Conservation (phyloP, 2,329 filamentous ascomycete genomes). For the Macrophomina pseudophaseolina region DNA sequence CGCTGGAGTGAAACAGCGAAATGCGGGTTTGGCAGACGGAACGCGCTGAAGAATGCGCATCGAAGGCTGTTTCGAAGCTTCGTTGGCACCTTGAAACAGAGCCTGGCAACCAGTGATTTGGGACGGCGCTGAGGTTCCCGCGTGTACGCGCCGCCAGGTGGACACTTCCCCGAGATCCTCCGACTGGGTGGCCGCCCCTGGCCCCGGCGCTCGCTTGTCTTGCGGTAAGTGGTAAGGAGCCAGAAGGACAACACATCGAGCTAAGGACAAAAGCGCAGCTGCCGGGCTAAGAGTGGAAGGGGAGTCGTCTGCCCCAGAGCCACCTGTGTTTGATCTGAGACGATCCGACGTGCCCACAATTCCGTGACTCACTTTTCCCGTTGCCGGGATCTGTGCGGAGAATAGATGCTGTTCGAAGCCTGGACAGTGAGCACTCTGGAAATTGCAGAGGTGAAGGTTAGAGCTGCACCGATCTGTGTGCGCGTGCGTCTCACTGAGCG, state of each 20-base stretch:
- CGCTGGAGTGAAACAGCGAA: background rate
- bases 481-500: slow-evolving; percentile 12
- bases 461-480: slow-evolving; percentile 8
- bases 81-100: slow-evolving; percentile 3
- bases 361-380: slow-evolving; percentile 13
- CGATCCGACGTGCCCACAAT: slow-evolving; percentile 17
- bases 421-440: slow-evolving; percentile 7
- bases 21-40: too few species aligned
- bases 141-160: slow-evolving; percentile 14
- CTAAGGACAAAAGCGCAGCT: background rate
- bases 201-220: slow-evolving; percentile 15
- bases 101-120: background rate
- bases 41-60: background rate
- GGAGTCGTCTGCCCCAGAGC: background rate
- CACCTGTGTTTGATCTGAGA: background rate
- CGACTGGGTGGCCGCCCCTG: slow-evolving; percentile 8
- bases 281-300: background rate
- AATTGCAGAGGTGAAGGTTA: slow-evolving; percentile 8
- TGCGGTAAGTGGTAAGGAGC: slow-evolving; percentile 4
- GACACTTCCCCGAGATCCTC: slow-evolving; percentile 12
- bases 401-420: background rate
- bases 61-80: background rate
- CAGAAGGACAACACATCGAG: slow-evolving; percentile 9
- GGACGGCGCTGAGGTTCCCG: slow-evolving; percentile 17
- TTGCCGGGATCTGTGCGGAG: slow-evolving; percentile 12